phyloP scores from a whole-genome alignment of 768 basidiomycete genomes.

The Sistotremastrum suecicum region DNA sequence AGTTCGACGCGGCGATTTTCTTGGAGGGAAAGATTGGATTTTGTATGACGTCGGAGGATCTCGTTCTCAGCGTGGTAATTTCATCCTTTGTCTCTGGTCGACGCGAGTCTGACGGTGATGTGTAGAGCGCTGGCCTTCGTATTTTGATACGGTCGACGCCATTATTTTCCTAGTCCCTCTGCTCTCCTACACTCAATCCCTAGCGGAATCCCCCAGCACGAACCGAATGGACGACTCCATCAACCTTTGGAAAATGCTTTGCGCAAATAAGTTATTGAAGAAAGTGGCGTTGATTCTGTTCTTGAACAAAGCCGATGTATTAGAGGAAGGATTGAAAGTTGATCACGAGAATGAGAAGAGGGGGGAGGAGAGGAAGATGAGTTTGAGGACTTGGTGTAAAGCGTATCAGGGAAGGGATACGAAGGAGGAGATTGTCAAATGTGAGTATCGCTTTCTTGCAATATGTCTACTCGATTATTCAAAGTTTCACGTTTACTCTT shows the following conservation, averaged over 20 bases:
- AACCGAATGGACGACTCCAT: conserved; percentile 74
- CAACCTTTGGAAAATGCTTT: conserved; percentile 56
- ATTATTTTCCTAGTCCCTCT: conserved; percentile 77
- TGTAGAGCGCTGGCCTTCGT: neutral
- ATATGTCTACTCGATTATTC: conserved; percentile 26
- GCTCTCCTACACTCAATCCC: conserved; percentile 58
- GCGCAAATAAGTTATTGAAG: conserved; percentile 44
- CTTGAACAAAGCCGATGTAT: conserved; percentile 51
- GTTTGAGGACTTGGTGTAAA: conserved; percentile 26
- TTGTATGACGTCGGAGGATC: conserved; percentile 61
- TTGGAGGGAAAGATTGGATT: conserved; percentile 41
- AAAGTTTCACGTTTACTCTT: neutral
- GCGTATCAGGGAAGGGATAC: conserved; percentile 39
- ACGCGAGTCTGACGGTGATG: neutral
- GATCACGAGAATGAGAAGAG: conserved; percentile 14
- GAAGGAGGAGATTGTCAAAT: conserved; percentile 46
- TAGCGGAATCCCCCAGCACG: conserved; percentile 54
- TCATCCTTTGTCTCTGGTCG: neutral
- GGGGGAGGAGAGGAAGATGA: no score
- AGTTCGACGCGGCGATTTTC: conserved; percentile 4
- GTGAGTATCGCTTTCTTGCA: conserved; percentile 24
- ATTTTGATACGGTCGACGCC: conserved; percentile 37
- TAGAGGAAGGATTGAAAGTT: conserved; percentile 44
- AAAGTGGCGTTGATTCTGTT: conserved; percentile 58
- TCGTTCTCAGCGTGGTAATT: conserved; percentile 39